Conservation (phyloP, 495 filamentous ascomycete genomes). For the Talaromyces nanjingensis region DNA sequence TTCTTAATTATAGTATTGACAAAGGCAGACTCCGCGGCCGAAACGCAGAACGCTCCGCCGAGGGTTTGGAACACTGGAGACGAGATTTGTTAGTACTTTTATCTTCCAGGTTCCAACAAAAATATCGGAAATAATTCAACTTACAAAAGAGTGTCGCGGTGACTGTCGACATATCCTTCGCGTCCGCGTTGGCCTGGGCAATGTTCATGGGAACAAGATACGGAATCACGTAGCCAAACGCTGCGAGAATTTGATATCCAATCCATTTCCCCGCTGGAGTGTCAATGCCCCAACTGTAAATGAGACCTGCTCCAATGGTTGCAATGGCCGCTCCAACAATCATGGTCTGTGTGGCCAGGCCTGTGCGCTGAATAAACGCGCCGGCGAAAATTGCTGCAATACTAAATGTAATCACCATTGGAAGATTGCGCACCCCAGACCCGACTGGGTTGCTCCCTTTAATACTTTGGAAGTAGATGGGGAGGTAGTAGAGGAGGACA, state of each 20-base stretch:
- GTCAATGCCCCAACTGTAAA: slow-evolving; percentile 22
- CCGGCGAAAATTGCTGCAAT: neutral
- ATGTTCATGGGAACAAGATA: slow-evolving; percentile 25
- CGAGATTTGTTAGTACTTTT: slow-evolving; percentile 24
- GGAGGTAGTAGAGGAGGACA: slow-evolving; percentile 25
- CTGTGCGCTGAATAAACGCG: neutral
- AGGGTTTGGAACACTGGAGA: slow-evolving; percentile 65
- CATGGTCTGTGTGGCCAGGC: slow-evolving; percentile 42
- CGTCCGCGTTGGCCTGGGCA: slow-evolving; percentile 38
- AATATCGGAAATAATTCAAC: slow-evolving; percentile 39
- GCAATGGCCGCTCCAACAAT: slow-evolving; percentile 38
- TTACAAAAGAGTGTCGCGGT: neutral
- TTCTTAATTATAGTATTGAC: slow-evolving; percentile 49
- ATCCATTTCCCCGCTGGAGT: no score
- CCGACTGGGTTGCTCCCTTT: neutral
- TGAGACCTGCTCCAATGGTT: slow-evolving; percentile 12
- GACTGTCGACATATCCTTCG: slow-evolving; percentile 29
- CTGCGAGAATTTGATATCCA: slow-evolving; percentile 46
- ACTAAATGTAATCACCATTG: neutral
- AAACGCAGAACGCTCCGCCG: slow-evolving; percentile 60
- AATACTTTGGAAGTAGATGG: slow-evolving; percentile 7
- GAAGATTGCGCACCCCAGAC: neutral
- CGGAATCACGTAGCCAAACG: slow-evolving; percentile 52
- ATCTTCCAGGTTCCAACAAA: slow-evolving; percentile 34
- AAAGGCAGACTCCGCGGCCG: slow-evolving; percentile 56